A percentile compares a stretch with the other conserved stretches of the same genome.
Conservation (phyloP, 305 asterid species). For the Fraxinus platypoda region DNA sequence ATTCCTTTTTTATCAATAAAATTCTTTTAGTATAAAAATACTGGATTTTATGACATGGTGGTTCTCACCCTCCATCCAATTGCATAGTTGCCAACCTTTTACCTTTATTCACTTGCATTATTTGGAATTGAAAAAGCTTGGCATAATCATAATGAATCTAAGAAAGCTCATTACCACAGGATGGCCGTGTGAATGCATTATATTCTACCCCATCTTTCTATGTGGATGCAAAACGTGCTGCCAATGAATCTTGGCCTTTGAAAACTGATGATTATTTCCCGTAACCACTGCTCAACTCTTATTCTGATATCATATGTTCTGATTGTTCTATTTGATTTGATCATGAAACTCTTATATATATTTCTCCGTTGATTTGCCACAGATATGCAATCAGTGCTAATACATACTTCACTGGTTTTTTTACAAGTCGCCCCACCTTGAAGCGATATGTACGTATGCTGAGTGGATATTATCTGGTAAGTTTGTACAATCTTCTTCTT, state of each 20-base stretch:
- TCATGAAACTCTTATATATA: not conserved
- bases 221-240: slow-evolving; percentile 70
- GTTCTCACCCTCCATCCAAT: not conserved
- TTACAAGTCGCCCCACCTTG: slow-evolving; percentile 75
- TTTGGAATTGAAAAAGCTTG: not conserved
- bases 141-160: not conserved
- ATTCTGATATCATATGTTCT: slow-evolving; percentile 4
- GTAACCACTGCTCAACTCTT: slow-evolving; percentile 41
- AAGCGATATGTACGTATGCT: slow-evolving; percentile 65
- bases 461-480: slow-evolving; percentile 80
- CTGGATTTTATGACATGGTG: not conserved
- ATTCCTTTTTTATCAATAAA: not conserved
- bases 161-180: slow-evolving; percentile 44
- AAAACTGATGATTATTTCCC: slow-evolving; percentile 82
- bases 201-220: slow-evolving; percentile 87
- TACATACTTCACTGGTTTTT: slow-evolving; percentile 84
- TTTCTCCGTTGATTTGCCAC: slow-evolving; percentile 11
- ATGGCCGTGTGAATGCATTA: slow-evolving; percentile 77
- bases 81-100: not conserved
- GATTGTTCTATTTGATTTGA: slow-evolving; percentile 4
- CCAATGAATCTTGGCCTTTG: slow-evolving; percentile 66
- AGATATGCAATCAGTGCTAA: slow-evolving; percentile 62
- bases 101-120: not conserved
- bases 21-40: not conserved
- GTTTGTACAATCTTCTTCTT: slow-evolving; percentile 1